Evolutionary conservation across 176 grass and related monocot genomes (phyloP), one percentile per base, ranked within the genome.

Genomic region (Saccharum spontaneum): DNA sequence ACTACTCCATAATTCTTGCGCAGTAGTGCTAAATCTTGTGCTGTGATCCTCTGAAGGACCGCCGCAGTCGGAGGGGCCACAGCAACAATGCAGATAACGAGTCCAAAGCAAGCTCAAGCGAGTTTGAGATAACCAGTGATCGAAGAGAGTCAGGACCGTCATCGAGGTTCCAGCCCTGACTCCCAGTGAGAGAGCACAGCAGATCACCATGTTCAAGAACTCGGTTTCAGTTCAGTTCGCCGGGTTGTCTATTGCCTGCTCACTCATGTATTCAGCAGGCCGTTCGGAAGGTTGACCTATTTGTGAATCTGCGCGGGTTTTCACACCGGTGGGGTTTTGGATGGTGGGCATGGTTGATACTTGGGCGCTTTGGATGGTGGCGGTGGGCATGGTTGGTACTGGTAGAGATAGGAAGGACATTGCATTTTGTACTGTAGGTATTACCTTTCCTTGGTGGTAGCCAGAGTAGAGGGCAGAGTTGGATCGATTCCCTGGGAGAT

Each of bases 41-140:
- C 13, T 48, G 4, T 76, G 37, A 60, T n/a, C 38, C 23, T 71
- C 1, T 26, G 31, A 52, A 94, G 92, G 92, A 94, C 73, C 92
- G 86, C 86, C 89, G 33, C 65, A 30, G 65, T 6, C 73, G 6
- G 83, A 77, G 79, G 66, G 80, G 67, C 36, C 69, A 83, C 70
- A 83, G 17, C 26, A 61, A 55, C 70, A 64, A 62, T 10, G 55
- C 18, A 71, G 75, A 84, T 70, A 84, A 34, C 30, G 84, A 86
- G 14, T 73, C 77, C 8, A 71, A 82, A 37, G 50, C 80, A 60
- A 82, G 80, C n/a, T 82, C 80, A 43, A 82, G 80, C 4, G 80
- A 82, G 67, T 82, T 82, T 8, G 80, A 82, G 67, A 82, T 82
- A 43, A 82, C 67, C 80, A 72, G 67, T 72, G 80, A 82, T 60